Evolutionary conservation across 345 rosid species (phyloP).

Genomic region (Corchorus olitorius): DNA sequence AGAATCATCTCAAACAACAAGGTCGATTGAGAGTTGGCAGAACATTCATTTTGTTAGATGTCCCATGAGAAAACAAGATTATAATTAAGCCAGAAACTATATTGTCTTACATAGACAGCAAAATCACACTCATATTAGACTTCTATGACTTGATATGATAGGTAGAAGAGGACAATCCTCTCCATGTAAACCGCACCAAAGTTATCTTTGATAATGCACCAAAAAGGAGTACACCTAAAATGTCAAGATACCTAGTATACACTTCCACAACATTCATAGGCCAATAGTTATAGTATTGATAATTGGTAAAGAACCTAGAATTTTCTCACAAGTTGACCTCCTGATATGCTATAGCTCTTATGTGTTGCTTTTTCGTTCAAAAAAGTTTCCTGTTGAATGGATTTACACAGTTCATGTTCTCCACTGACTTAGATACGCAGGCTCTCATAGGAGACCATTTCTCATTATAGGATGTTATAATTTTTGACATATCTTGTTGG

Average conservation of each 20-base stretch:
- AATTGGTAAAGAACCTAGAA: neutral
- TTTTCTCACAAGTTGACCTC: neutral
- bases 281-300: neutral
- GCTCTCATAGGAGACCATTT: too few relatives aligned
- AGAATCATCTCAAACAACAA: neutral
- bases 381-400: neutral
- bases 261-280: neutral
- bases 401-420: too few relatives aligned
- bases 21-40: neutral
- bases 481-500: too few relatives aligned
- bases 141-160: neutral
- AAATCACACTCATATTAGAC: neutral
- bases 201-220: neutral
- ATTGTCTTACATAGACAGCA: neutral
- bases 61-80: neutral
- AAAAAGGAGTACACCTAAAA: too few relatives aligned
- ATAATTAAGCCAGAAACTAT: neutral
- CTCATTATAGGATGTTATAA: too few relatives aligned
- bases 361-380: neutral
- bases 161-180: neutral
- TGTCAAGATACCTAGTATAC: constrained; percentile 2
- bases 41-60: neutral
- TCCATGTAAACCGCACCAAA: neutral
- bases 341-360: neutral
- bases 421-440: too few relatives aligned